Evolutionary conservation across 257 asterid genomes (phyloP).

Genomic region (Nicotiana knightiana): DNA sequence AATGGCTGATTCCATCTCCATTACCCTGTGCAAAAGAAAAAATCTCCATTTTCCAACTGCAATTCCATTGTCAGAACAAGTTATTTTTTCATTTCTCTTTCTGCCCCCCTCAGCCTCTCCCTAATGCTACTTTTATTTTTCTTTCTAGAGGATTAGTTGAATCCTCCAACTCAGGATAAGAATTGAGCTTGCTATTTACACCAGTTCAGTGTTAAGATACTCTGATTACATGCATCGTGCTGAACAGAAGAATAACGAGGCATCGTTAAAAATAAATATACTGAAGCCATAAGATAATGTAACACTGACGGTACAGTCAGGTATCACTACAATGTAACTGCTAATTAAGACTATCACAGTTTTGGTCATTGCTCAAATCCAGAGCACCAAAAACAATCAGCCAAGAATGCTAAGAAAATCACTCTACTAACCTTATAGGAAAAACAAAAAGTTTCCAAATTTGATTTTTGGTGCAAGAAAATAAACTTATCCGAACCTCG

Average conservation of each 20-base stretch:
- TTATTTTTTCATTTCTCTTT: neutral
- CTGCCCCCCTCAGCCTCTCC: no score
- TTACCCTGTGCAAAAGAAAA: slow-evolving; percentile 2
- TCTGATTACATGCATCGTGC: neutral
- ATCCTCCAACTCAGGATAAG: neutral
- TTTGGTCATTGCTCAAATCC: neutral
- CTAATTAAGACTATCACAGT: neutral
- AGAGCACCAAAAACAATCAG: neutral
- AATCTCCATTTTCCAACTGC: neutral
- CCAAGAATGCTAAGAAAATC: neutral
- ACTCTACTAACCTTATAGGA: neutral
- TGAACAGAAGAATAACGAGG: neutral
- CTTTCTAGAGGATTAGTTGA: neutral
- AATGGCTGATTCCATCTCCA: neutral
- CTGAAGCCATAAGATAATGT: neutral
- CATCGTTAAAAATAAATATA: neutral
- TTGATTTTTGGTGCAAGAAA: neutral
- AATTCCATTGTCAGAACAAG: neutral
- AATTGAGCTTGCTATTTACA: neutral
- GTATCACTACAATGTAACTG: neutral
- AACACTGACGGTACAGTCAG: neutral
- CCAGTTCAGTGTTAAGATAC: neutral
- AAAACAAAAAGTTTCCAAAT: neutral
- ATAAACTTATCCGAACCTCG: neutral
- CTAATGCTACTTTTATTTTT: neutral